These are phyloP conservation scores for Byssochlamys sp. DNA, from an alignment of 2,329 filamentous ascomycete genomes.

Conservation along the genomic window DNA sequence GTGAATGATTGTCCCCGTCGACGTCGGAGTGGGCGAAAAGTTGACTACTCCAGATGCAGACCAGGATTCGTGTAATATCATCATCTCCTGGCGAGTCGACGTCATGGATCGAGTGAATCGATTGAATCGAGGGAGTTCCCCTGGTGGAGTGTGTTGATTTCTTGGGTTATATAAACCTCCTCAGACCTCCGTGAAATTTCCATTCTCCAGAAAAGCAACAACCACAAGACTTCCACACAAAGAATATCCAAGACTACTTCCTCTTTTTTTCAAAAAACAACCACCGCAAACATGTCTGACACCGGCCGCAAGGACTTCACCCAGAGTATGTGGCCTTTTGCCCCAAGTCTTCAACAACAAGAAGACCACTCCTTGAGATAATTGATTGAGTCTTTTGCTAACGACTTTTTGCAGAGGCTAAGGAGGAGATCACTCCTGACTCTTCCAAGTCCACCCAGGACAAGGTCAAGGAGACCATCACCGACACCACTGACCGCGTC, in stretches of 20 bases:
- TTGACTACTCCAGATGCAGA: background rate
- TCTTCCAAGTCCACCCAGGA: conserved; percentile 52
- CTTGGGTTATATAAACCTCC: background rate
- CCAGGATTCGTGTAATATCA: background rate
- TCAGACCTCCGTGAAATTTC: background rate
- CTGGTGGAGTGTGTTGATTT: background rate
- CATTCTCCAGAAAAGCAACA: background rate
- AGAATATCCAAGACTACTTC: background rate
- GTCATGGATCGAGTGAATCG: background rate
- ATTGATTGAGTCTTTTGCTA: conserved; percentile 7
- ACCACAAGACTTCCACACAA: background rate
- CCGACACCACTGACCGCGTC: conserved; percentile 47
- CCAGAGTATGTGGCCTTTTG: conserved; percentile 31
- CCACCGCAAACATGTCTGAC: conserved; percentile 47
- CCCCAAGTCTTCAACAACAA: conserved; percentile 1
- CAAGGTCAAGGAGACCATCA: conserved; percentile 49
- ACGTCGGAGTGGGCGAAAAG: too few relatives aligned
- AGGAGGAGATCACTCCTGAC: conserved; percentile 50
- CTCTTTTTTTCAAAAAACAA: background rate
- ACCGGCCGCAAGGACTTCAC: conserved; percentile 52
- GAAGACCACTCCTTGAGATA: background rate
- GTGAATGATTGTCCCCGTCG: too few relatives aligned
- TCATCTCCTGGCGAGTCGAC: background rate
- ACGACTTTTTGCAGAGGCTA: conserved; percentile 36
- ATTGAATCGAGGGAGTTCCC: too few relatives aligned